Base-by-base conservation (phyloP, 2,329 filamentous ascomycete genomes). In the Stachybotrys chartarum region DNA sequence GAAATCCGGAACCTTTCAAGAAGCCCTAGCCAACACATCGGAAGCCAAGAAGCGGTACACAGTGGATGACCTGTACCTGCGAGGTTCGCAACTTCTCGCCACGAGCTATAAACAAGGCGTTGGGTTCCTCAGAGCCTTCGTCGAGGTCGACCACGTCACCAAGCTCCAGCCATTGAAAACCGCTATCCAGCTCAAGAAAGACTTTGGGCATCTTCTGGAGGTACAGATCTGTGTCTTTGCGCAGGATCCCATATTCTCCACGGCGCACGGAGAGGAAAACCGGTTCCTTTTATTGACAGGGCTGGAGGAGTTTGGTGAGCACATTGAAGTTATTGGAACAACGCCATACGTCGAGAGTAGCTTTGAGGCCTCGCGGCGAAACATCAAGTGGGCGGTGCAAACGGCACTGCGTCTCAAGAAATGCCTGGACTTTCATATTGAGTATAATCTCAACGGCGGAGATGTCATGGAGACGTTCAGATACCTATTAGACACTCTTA, bases 21-120 rank as follows among this genome's bases (percentile, higher is more conserved):
- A 51, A 35, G 49, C 49, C 8, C 49, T 51, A 7, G 24, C 49
- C 49, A 51, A 51, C 49, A 51, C 49, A 5, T 51, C 49, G 4
- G 49, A 51, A 31, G 49, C 49, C 10, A 51, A 51, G 49, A 51
- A 32, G 35, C 49, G 49, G 5, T 51, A 51, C 49, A 51, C 49
- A 6, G 24, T n/a, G 14, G 49, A 51, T 16, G 49, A 51, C n/a
- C 30, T 51, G 49, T 51, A 51, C 30, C 49, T 51, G 24, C 49
- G 49, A 31, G 49, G 49, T 6, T 51, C 49, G 24, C 49, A 51
- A 35, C 30, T 51, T 5, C 49, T 51, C 17, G 49, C 49, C 24
- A 31, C 12, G 17, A 51, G 49, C 30, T 51, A 51, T 31, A 35
- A 31, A 18, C 49, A 51, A 6, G 49, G 49, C 7, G 49, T 51